phyloP scores from a whole-genome alignment of 1,284 basidiomycete genomes.

The Stereum hirsutum region DNA sequence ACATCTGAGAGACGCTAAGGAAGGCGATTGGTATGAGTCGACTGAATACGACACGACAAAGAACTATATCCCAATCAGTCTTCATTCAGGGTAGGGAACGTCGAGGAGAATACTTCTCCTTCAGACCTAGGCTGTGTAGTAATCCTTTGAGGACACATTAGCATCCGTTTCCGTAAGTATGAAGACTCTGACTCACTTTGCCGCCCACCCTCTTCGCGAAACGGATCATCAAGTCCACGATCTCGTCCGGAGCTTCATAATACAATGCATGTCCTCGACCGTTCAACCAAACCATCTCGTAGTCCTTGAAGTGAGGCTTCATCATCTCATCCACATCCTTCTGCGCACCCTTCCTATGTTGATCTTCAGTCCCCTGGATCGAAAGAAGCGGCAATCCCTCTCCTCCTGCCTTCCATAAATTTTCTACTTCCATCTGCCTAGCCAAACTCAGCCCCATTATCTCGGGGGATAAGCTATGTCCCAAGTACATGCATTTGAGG shows the following conservation, averaged over 20 bases:
- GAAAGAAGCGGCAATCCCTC: not conserved
- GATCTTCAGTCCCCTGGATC: not conserved
- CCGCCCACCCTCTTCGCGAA: not conserved
- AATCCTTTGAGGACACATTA: too few species aligned
- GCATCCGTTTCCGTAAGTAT: too few species aligned
- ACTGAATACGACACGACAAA: too few species aligned
- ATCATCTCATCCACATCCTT: not conserved
- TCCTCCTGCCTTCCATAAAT: not conserved
- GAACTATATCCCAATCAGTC: too few species aligned
- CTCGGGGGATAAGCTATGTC: not conserved
- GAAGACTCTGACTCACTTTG: not conserved
- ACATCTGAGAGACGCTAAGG: too few species aligned
- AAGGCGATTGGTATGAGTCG: too few species aligned
- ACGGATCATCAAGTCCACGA: not conserved
- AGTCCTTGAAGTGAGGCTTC: not conserved
- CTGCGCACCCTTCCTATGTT: not conserved
- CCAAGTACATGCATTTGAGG: not conserved
- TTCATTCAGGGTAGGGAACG: too few species aligned
- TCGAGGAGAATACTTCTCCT: too few species aligned
- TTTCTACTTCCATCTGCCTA: not conserved
- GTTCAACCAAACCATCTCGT: not conserved
- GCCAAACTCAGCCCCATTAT: not conserved
- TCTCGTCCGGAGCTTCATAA: not conserved
- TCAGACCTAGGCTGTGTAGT: too few species aligned
- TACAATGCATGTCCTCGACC: not conserved